Base-by-base conservation (phyloP, 2,329 filamentous ascomycete species). In the Fonsecaea monophora region DNA sequence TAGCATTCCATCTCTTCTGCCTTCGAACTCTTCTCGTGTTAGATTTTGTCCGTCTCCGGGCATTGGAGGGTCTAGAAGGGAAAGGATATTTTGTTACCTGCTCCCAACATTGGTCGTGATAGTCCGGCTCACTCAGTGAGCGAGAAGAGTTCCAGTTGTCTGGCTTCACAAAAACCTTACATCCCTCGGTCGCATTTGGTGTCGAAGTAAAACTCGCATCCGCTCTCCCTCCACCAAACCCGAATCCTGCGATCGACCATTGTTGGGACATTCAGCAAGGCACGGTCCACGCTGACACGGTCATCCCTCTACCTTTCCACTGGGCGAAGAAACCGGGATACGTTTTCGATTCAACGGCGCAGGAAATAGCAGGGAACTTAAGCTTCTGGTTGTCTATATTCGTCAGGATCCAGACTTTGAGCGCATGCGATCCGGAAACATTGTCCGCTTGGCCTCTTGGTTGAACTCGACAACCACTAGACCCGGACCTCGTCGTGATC, bases 1-100 rank as follows among this genome's bases (percentile, higher is more conserved):
- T 48, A 18, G n/a, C 42, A n/a, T 21, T 18, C 42, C n/a, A 6
- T 48, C n/a, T 25, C 18, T 9, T 21, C 8, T 4, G 15, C 40
- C 42, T 45, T 34, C 30, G 21, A 35, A 18, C 40, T 32, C 42
- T 21, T 42, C n/a, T 53, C 8, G 32, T 34, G 32, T 34, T 25
- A 32, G 15, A 15, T 57, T 21, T 57, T 25, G 10, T 13, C 18
- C 54, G 18, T n/a, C 34, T 13, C 5, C 3, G 21, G 34, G 18
- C 42, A 32, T 38, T 38, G 42, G 58, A n/a, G n/a, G 32, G 58
- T 40, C 34, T 40, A 53, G 34, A 18, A 25, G 10, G 18, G 25
- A 61, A 53, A 61, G 45, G 58, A 61, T 61, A 61, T 53, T 61
- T 15, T 42, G 34, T 38, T 35, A 5, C 32, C 58, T 34, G 50